phyloP scores from a whole-genome alignment of 1,284 basidiomycete genomes.

The Inonotus hispidus region DNA sequence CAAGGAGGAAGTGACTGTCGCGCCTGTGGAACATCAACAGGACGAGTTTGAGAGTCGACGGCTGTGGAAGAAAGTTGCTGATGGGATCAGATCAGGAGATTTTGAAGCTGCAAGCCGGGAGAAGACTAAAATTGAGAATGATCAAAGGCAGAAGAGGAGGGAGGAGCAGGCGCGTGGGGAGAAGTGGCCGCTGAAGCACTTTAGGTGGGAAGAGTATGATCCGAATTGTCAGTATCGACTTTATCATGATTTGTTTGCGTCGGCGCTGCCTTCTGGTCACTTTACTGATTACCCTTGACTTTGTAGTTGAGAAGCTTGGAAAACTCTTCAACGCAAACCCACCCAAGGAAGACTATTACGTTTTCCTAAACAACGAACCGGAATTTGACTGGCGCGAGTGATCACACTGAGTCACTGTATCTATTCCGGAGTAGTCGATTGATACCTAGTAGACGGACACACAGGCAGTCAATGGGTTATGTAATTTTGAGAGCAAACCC shows the following conservation, averaged over 20 bases:
- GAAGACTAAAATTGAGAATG: conserved; percentile 94
- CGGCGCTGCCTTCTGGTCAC: neutral
- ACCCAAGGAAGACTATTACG: conserved; percentile 61
- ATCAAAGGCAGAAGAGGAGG: conserved; percentile 84
- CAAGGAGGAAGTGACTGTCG: conserved; percentile 74
- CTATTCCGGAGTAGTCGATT: no score
- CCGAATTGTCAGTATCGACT: conserved; percentile 59
- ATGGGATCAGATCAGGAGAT: conserved; percentile 87
- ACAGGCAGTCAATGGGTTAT: no score
- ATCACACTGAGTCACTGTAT: neutral
- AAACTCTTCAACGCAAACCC: conserved; percentile 48
- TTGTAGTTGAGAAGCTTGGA: conserved; percentile 57
- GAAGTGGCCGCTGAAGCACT: conserved; percentile 76
- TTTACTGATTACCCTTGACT: conserved; percentile 3
- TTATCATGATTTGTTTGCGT: neutral
- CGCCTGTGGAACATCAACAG: conserved; percentile 51
- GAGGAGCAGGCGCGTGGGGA: conserved; percentile 75
- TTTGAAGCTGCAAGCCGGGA: conserved; percentile 89
- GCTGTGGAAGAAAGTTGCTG: conserved; percentile 85
- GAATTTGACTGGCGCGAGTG: neutral
- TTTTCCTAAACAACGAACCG: conserved; percentile 51
- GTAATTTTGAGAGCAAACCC: no score
- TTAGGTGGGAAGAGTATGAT: conserved; percentile 63
- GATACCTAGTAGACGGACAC: no score
- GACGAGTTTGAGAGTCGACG: conserved; percentile 83